Evolutionary conservation across 1,139 yeast species (phyloP).

Genomic region (Magnusiomyces suaveolens): DNA sequence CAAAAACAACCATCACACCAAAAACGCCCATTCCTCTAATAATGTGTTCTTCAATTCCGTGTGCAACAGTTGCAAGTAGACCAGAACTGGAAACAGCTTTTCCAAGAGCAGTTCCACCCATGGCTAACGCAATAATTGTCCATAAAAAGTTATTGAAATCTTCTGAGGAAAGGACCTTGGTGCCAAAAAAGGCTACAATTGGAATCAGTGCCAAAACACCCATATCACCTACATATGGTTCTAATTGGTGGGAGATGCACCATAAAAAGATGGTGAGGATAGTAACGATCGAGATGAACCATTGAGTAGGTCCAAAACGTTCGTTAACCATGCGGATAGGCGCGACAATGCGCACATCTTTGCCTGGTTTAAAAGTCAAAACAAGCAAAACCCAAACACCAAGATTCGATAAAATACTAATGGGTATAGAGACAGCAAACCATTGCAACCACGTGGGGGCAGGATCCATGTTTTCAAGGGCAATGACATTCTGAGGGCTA

Average conservation of each 20-base stretch:
- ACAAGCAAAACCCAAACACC: conserved; percentile 64
- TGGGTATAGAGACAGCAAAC: conserved; percentile 82
- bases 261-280: conserved; percentile 66
- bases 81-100: conserved; percentile 88
- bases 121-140: conserved; percentile 86
- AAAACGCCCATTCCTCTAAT: conserved; percentile 52
- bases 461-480: conserved; percentile 78
- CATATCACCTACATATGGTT: conserved; percentile 71
- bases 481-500: conserved; percentile 89
- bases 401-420: conserved; percentile 50
- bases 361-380: conserved; percentile 54
- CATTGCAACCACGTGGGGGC: conserved; percentile 92
- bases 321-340: conserved; percentile 54
- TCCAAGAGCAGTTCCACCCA: conserved; percentile 95
- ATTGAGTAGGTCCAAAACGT: conserved; percentile 60
- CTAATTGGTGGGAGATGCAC: conserved; percentile 70
- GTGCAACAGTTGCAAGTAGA: conserved; percentile 66
- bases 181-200: conserved; percentile 72
- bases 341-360: conserved; percentile 38
- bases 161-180: conserved; percentile 71
- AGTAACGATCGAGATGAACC: conserved; percentile 58
- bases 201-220: conserved; percentile 85
- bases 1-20: conserved; percentile 64
- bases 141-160: conserved; percentile 90
- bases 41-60: conserved; percentile 50